A percentile compares a stretch with the other conserved stretches of the same genome.
phyloP scores from a whole-genome alignment of 1,139 yeast species.

The Citeromyces hawaiiensis region DNA sequence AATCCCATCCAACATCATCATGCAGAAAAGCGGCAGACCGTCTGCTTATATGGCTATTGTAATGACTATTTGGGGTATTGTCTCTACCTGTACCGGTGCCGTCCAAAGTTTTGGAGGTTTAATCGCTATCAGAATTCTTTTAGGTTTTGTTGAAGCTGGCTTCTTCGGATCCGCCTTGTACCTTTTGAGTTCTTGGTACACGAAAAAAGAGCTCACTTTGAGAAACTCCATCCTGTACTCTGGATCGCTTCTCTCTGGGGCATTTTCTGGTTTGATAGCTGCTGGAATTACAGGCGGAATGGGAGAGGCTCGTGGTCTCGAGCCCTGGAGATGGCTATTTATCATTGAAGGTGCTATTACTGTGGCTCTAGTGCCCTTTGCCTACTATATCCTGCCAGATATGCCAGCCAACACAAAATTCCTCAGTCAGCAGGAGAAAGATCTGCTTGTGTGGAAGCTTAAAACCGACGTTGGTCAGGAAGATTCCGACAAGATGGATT shows the following conservation, averaged over 20 bases:
- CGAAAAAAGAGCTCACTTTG: constrained; percentile 30
- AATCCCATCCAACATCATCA: not conserved
- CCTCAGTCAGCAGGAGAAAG: constrained; percentile 23
- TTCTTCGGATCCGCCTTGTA: constrained; percentile 36
- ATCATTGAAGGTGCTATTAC: constrained; percentile 26
- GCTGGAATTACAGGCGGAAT: constrained; percentile 4
- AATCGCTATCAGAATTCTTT: constrained; percentile 7
- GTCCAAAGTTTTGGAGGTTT: constrained; percentile 6
- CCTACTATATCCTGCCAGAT: constrained; percentile 7
- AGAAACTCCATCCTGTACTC: constrained; percentile 44
- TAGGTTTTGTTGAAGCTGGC: constrained; percentile 24
- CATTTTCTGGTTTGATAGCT: too few relatives aligned
- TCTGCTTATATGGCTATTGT: not conserved
- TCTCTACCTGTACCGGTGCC: constrained; percentile 1
- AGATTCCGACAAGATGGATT: constrained; percentile 13
- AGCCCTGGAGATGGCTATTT: constrained; percentile 34
- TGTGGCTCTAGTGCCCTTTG: constrained; percentile 7
- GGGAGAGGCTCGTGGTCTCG: constrained; percentile 20
- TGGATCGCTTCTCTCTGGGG: too few relatives aligned
- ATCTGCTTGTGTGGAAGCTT: constrained; percentile 26
- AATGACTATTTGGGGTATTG: constrained; percentile 2
- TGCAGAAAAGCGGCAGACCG: not conserved
- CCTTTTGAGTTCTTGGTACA: constrained; percentile 37
- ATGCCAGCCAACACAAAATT: constrained; percentile 34
- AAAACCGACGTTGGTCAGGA: constrained; percentile 21